Evolutionary conservation across 495 filamentous ascomycete genomes (phyloP), one percentile per base, ranked within the genome.

Genomic region (Opeltia flavorubescens): DNA sequence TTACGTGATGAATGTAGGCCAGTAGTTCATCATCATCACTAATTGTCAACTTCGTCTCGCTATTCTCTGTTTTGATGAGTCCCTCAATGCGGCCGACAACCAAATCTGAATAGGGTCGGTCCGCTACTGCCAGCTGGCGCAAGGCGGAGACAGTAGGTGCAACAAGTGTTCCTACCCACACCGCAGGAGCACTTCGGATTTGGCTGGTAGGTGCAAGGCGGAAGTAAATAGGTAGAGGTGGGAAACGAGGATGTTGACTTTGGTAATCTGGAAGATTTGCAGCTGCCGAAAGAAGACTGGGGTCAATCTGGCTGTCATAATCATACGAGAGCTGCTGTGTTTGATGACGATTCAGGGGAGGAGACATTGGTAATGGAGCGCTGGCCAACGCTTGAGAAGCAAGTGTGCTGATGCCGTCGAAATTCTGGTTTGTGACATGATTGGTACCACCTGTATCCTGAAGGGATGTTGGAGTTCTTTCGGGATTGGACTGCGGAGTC

Each of bases 21-120:
- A 74, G 74, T 43, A 89, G 53, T 62, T 87, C 81, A 36, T 75
- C 75, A 55, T 86, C 81, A 26, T 77, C 69, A 45, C 78, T 77
- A 54, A 89, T 77, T 25, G 63, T 56, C 56, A 78, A 59, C 59
- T 82, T 75, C 48, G 66, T 63, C n/a, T 44, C 17, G 31, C 31
- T 15, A 13, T 23, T 12, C 17, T 63, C 64, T 56, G 78, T 71
- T 58, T 75, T 74, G 40, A 83, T 70, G 11, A 84, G 55, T 2
- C 83, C 84, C 54, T 86, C 75, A 21, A 87, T 69, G 30, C 66
- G 71, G 27, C 65, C 59, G 26, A 83, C 71, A 23, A 70, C 50
- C 0, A 70, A 64, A 25, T 72, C 72, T 5, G 76, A 71, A 54
- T 72, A 76, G 6, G 33, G 26, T 5, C 25, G 29, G 44, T 74